Evolutionary conservation across 192 early-diverging fungal species (phyloP), one percentile per base, ranked within the genome.

Genomic region (Linnemannia elongata): DNA sequence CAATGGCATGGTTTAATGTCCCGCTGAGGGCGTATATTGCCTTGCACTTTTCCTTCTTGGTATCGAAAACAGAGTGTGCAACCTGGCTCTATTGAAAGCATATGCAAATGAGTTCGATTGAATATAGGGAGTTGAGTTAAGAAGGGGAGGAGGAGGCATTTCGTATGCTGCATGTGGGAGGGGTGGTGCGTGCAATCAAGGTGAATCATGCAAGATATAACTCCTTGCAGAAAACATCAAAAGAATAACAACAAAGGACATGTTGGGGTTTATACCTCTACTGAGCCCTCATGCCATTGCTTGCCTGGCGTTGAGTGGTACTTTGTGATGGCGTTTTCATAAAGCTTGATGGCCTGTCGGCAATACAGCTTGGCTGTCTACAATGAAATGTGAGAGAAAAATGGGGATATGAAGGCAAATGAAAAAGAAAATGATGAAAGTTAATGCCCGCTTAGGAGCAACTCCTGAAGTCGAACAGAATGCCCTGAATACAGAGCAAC

Each of bases 311-410:
- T 85, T 5, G 83, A 44, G 38, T 85, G 83, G 33, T 85, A 85
- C 41, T 70, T 77, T 44, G 75, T 35, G 9, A 85, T 80, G 18
- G 74, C 47, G 6, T 75, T 80, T 13, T 85, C 83, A 18, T 72
- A 80, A 1, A 85, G 70, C 24, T 75, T 85, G 54, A 80, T 75
- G 7, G 83, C 78, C 39, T 85, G 83, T 30, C 83, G 78, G 66
- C 77, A 85, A 54, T 80, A 85, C 35, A 85, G 78, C 36, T 85
- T 85, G 42, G 83, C 78, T 69, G 78, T 66, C 83, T 85, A 80
- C 60, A 66, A 33, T 12, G 12, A 66, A 66, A 66, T 66, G 8
- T 33, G 30, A 20, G 49, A 75, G 74, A 75, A 54, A 75, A 24
- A 66, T 39, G 7, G 20, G 47, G 38, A 71, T 38, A 33, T 22